Base-by-base conservation (phyloP, 345 rosid species). In the Limnanthes douglasii region DNA sequence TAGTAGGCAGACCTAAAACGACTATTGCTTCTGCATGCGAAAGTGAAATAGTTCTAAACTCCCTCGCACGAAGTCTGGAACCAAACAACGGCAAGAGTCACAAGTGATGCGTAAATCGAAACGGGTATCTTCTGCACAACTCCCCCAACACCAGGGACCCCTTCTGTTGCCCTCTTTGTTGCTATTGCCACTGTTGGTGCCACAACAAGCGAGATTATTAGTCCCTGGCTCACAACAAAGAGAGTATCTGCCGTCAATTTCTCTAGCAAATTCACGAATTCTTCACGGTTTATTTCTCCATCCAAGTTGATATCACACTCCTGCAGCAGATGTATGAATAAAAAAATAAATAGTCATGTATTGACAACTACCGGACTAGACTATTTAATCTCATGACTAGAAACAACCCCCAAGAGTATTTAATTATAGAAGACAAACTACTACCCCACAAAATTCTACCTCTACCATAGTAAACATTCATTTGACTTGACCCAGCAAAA, bases 121-220 rank as follows among this genome's bases (percentile, higher is more conserved):
- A 43, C 70, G 10, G 96, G 94, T 30, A 86, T 30, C 65, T 59
- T 86, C 37, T 72, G 86, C 52, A 86, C 86, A 25, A 78, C 78
- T 45, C 72, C 78, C 1, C 96, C 96, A 10, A 86, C 70, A 3
- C 74, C 78, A 0, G 94, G 96, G 19, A 86, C 82, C 18, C 86
- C 96, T 48, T 86, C 96, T 0, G 96, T 86, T 3, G 84, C 81
- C 39, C 21, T 72, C 65, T 86, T 86, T 12, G 92, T 78, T 1
- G 94, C 92, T 58, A 78, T 50, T 34, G 94, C 96, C 9, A 86
- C 75, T 4, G 96, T 75, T 0, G 96, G 96, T 32, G 96, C 94
- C 19, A 75, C 94, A n/a, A 72, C 52, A 65, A 86, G 47, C 16
- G 94, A 56, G 24, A 86, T 26, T 25, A 86, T 56, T 60, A 86